These are phyloP conservation scores for Yamadazyma dendronema DNA, from an alignment of 1,139 yeast species.

Conservation along the genomic window DNA sequence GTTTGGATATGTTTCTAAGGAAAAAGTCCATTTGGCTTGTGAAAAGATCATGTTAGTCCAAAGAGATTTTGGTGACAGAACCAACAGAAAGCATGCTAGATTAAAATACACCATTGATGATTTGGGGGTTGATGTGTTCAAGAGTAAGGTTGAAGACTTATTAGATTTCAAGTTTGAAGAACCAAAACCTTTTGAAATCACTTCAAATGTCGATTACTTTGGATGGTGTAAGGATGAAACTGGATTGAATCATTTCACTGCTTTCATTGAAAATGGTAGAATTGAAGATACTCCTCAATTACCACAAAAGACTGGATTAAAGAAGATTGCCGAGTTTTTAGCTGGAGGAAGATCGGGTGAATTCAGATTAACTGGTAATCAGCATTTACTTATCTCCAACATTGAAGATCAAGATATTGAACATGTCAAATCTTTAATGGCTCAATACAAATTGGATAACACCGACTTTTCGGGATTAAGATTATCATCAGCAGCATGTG, in stretches of 20 bases:
- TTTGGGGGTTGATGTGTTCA: conserved; percentile 81
- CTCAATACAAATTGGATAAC: conserved; percentile 79
- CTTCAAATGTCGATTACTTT: conserved; percentile 84
- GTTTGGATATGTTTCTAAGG: conserved; percentile 72
- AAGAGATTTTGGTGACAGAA: conserved; percentile 94
- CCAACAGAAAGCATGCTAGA: conserved; percentile 96
- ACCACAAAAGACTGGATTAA: conserved; percentile 87
- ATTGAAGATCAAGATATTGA: conserved; percentile 68
- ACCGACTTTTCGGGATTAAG: conserved; percentile 81
- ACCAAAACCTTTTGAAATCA: conserved; percentile 71
- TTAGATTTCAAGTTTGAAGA: conserved; percentile 75
- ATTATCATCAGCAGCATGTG: conserved; percentile 93
- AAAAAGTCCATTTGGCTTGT: conserved; percentile 72
- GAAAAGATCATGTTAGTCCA: conserved; percentile 93
- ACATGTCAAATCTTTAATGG: conserved; percentile 60
- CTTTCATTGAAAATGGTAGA: conserved; percentile 95
- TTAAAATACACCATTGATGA: conserved; percentile 95
- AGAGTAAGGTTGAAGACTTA: conserved; percentile 75
- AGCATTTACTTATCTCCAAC: conserved; percentile 78
- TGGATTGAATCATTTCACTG: conserved; percentile 86
- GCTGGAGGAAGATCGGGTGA: conserved; percentile 59
- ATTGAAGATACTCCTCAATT: conserved; percentile 88
- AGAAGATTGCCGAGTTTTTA: conserved; percentile 71
- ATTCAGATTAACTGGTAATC: conserved; percentile 94
- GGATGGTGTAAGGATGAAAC: conserved; percentile 94